Evolutionary conservation across 805 yeast species (phyloP).

Genomic region (Jamesozyma piceae): DNA sequence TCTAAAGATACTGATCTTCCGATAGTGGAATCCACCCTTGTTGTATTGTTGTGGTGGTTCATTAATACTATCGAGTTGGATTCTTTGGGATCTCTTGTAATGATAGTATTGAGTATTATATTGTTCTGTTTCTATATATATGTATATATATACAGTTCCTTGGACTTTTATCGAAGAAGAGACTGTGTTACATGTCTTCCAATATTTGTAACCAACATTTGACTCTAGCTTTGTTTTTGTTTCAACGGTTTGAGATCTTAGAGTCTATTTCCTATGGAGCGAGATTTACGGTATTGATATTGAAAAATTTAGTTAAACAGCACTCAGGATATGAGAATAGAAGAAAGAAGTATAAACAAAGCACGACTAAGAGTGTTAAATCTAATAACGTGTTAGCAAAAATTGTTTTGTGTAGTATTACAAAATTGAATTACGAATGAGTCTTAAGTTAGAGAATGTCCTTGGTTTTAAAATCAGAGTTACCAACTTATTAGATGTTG

Average conservation of each 20-base stretch:
- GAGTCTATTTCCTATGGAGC: not conserved
- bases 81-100: not conserved
- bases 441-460: constrained; percentile 22
- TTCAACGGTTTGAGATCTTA: not conserved
- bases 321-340: not conserved
- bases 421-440: constrained; percentile 12
- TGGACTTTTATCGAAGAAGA: too few species aligned
- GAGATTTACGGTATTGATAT: not conserved
- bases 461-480: constrained; percentile 44
- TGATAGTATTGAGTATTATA: too few species aligned
- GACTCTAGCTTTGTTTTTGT: not conserved
- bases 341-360: not conserved
- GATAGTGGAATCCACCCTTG: not conserved
- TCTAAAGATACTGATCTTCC: constrained; percentile 13
- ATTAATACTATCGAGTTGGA: not conserved
- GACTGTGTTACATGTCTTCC: too few species aligned
- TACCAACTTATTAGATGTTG: constrained; percentile 48
- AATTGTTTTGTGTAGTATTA: not conserved
- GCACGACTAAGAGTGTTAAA: too few species aligned
- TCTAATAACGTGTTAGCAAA: too few species aligned
- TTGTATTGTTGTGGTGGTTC: not conserved
- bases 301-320: not conserved
- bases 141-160: too few species aligned
- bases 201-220: too few species aligned
- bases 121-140: too few species aligned